phyloP scores from a whole-genome alignment of 208 protist species.

The Angomonas deanei region DNA sequence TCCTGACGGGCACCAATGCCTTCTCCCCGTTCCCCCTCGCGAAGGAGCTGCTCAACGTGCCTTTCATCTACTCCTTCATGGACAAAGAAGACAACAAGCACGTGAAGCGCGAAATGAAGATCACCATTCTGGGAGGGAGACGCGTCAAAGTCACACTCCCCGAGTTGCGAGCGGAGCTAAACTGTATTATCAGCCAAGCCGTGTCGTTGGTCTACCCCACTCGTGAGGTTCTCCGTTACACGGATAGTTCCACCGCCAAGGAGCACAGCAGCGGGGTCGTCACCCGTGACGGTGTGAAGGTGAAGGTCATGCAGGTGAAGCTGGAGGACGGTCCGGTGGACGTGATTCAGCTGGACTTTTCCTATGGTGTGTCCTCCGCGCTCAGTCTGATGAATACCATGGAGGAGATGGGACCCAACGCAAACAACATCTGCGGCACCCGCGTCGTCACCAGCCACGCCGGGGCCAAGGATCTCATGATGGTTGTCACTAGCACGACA shows the following conservation, averaged over 20 bases:
- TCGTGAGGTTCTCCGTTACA: slow-evolving; percentile 13
- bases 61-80: not conserved
- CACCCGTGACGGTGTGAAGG: slow-evolving; percentile 26
- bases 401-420: not conserved
- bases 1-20: not conserved
- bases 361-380: slow-evolving; percentile 11
- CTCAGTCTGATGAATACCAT: slow-evolving; percentile 12
- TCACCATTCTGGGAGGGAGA: slow-evolving; percentile 15
- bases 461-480: slow-evolving; percentile 16
- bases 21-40: not conserved
- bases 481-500: slow-evolving; percentile 22
- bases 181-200: slow-evolving; percentile 18
- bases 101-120: not conserved
- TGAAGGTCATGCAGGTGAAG: slow-evolving; percentile 15
- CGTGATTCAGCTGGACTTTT: slow-evolving; percentile 35
- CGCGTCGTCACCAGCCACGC: slow-evolving; percentile 8
- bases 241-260: slow-evolving; percentile 15
- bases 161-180: slow-evolving; percentile 13
- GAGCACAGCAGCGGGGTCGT: slow-evolving; percentile 11
- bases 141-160: slow-evolving; percentile 16
- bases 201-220: slow-evolving; percentile 13
- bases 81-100: not conserved
- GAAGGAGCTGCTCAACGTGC: not conserved
- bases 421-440: not conserved
- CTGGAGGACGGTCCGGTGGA: slow-evolving; percentile 2